Base-by-base conservation (phyloP, 108 stramenopile genomes). In the Halocafeteria seosinensis region DNA sequence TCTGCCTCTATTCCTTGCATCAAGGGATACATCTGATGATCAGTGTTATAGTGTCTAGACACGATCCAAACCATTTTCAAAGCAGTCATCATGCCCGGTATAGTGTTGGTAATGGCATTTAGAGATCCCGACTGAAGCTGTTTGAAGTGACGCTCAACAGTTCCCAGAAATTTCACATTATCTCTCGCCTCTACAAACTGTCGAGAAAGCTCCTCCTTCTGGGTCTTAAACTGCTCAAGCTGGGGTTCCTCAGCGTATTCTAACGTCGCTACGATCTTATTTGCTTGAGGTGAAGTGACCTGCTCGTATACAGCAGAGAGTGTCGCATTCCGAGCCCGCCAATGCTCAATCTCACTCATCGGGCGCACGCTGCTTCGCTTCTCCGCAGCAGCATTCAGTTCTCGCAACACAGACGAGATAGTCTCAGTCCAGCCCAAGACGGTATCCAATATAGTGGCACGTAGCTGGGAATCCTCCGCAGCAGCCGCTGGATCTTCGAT, bases 91-190 rank as follows among this genome's bases (percentile, higher is more conserved):
- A 79, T 75, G 32, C 74, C 68, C 2, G 74, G 79, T 25, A 84
- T 62, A 6, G 79, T 74, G 63, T 84, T 81, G 5, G 76, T 68
- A 38, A 82, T 78, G 6, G 73, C 62, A 29, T 50, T 26, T 53
- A 82, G 76, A 37, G 72, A 67, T 30, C 81, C 83, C 28, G 76
- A 51, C 17, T 61, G 34, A 28, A 84, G 71, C 38, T 65, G 70
- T 50, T 81, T 81, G 76, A 84, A 82, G 76, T 84, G 83, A 0
- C 83, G 77, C 62, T 84, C 83, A 25, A 82, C 74, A 23, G 83
- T 84, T 28, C 76, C 60, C 13, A 84, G 69, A 53, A 81, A 84
- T 75, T 82, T 82, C n/a, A 81, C 77, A 47, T 84, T 84, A 71
- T 84, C 81, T 38, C 67, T 70, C 28, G 83, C 81, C 72, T 82